Base-by-base conservation (phyloP, 768 basidiomycete genomes). In the Lenzites betulinus region DNA sequence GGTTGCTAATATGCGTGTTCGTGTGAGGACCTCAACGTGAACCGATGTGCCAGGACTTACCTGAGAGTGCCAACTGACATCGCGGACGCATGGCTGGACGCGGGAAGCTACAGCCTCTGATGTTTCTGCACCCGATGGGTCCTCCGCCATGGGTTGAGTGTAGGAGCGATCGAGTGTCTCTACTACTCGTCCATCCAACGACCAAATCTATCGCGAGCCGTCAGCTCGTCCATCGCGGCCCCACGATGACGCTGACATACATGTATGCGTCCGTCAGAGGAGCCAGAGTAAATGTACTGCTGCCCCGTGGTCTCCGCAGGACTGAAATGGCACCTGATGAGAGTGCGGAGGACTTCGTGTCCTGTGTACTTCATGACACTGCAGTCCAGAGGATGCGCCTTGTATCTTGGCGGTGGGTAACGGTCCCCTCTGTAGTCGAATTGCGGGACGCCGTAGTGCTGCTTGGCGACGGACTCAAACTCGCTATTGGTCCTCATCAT, bases 301-400 rank as follows among this genome's bases (percentile, higher is more conserved):
- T 85, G 82, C 9, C 95, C 94, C 7, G 97, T 99, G 5, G 93
- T 94, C 72, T 94, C 90, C 5, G 80, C 79, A 22, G 97, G 97
- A 66, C 93, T 95, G 76, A 98, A 99, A 76, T 98, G 90, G 71
- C 95, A 98, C 56, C 97, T 83, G 66, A 99, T 97, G 57, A 99
- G 83, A 0, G 97, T 99, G 43, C 89, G 83, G 43, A 96, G 75
- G 23, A 98, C 93, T 12, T 85, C 79, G 70, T 98, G 97, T 1
- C 97, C 97, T 43, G 92, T 83, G 72, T 93, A 99, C 1, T 92
- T 90, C 95, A 96, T 96, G 35, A 98, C 88, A 66, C 92, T 95
- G 70, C 93, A 94, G 69, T 98, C 95, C 58, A 81, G 77, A 7
- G 94, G 96, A 74, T 95, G 95, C 12, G 87, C 85, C 15, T 73